Base-by-base conservation (phyloP, 202 grass and related monocot species). In the Alloteropsis angusta region DNA sequence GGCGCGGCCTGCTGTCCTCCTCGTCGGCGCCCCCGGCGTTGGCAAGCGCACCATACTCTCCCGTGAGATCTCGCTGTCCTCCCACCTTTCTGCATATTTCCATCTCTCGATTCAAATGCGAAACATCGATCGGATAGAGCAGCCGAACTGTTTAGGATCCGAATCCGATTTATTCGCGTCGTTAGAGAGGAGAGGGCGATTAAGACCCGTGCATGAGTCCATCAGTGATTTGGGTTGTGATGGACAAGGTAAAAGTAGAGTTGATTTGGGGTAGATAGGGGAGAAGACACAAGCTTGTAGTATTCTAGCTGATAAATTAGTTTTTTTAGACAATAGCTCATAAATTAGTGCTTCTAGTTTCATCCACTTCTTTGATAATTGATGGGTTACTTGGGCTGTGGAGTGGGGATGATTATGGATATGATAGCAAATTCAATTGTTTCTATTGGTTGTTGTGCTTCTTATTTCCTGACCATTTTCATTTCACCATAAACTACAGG, bases 11-110 rank as follows among this genome's bases (percentile, higher is more conserved):
- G 94, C 89, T 1, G 76, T 94, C 36, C 85, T 97, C 71, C 63
- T 97, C 62, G 63, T 97, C 37, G 94, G 94, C 25, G 80, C 87
- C 32, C 85, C 83, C 10, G 90, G 88, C 45, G 94, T 92, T 60
- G 94, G 94, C 67, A 97, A 97, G 78, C 89, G 91, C 47, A 97
- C 89, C 47, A 82, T 97, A 64, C 87, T 97, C 74, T 94, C 89
- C 25, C 80, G 89, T 97, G 63, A 86, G 87, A 80, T 86, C 82
- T 56, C 75, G 45, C 55, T 23, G 12, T 32, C 21, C 43, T 62
- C 42, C 21, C 43, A 56, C 42, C 35, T 60, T 22, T 47, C 57
- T 49, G 17, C 35, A 13, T 49, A 43, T 78, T 68, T 56, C 5
- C 39, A 2, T 82, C 19, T 84, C 45, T 46, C 37, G 47, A 84